Percentiles rank a stretch among this genome's conserved stretches.
Evolutionary conservation across 2,329 filamentous ascomycete species (phyloP).

Genomic region (Monosporascus cannonballus): DNA sequence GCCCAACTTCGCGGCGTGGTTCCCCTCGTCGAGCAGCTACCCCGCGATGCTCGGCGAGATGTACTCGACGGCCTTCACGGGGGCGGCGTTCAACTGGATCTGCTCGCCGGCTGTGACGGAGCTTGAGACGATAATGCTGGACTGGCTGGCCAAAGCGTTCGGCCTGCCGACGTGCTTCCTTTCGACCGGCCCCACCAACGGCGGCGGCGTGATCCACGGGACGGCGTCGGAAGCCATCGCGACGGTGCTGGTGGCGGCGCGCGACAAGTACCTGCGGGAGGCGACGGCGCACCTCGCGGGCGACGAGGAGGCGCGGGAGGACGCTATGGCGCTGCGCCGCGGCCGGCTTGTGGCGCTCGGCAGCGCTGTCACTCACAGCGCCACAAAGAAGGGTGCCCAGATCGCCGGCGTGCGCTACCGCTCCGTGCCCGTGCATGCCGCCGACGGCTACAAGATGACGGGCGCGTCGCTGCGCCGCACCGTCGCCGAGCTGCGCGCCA

Average conservation of each 20-base stretch:
- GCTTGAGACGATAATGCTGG: slow-evolving; percentile 85
- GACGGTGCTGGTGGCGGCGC: slow-evolving; percentile 79
- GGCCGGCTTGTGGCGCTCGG: slow-evolving; percentile 73
- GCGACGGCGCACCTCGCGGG: slow-evolving; percentile 41
- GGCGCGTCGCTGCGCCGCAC: slow-evolving; percentile 54
- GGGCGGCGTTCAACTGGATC: slow-evolving; percentile 95
- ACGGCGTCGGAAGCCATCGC: slow-evolving; percentile 83
- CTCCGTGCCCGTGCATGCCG: slow-evolving; percentile 56
- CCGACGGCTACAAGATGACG: slow-evolving; percentile 65
- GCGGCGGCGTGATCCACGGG: slow-evolving; percentile 92
- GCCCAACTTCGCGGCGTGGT: slow-evolving; percentile 95
- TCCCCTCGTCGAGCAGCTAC: slow-evolving; percentile 75
- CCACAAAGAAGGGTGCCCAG: slow-evolving; percentile 79
- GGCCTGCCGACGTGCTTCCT: slow-evolving; percentile 67
- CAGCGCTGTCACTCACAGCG: slow-evolving; percentile 74
- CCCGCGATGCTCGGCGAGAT: slow-evolving; percentile 87
- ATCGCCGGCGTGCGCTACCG: slow-evolving; percentile 81
- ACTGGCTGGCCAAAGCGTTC: slow-evolving; percentile 80
- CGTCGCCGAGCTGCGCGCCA: slow-evolving; percentile 58
- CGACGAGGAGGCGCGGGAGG: slow-evolving; percentile 56
- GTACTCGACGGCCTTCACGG: slow-evolving; percentile 83
- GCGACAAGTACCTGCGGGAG: slow-evolving; percentile 68
- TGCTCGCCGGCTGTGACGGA: slow-evolving; percentile 90
- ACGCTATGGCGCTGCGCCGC: slow-evolving; percentile 60
- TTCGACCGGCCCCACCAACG: slow-evolving; percentile 61